A percentile compares a stretch with the other conserved stretches of the same genome.
Conservation (phyloP, 148 eudicot species). For the Heliosperma pusillum region DNA sequence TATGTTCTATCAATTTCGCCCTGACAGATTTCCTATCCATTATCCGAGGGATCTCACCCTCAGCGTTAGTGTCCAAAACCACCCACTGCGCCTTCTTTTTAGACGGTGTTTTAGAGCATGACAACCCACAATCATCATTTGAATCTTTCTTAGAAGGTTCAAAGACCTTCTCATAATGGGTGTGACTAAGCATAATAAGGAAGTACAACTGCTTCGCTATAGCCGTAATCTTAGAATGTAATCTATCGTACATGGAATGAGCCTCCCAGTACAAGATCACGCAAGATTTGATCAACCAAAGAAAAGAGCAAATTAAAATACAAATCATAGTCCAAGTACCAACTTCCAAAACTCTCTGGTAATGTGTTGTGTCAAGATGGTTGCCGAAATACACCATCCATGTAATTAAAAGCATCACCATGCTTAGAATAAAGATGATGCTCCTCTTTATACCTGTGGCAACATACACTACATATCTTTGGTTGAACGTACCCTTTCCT, state of each 20-base stretch:
- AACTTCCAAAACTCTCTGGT: neutral
- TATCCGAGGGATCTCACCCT: no score
- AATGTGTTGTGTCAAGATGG: neutral
- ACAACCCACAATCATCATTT: neutral
- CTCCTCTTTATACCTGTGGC: constrained; percentile 16
- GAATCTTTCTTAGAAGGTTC: neutral
- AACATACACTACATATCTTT: constrained; percentile 5
- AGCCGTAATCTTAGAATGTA: neutral
- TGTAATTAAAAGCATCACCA: constrained; percentile 11
- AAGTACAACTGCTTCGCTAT: neutral
- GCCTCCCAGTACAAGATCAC: neutral
- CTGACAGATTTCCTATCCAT: neutral
- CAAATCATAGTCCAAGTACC: neutral
- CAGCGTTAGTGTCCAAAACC: no score
- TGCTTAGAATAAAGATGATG: constrained; percentile 18
- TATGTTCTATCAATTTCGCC: neutral
- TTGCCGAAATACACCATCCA: constrained; percentile 15
- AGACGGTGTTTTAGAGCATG: neutral
- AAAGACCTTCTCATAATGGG: neutral
- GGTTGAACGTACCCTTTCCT: neutral
- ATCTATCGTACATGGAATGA: neutral
- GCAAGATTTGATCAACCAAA: constrained; percentile 10
- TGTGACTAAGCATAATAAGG: neutral
- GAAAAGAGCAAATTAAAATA: neutral
- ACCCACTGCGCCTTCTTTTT: neutral